A percentile compares a stretch with the other conserved stretches of the same genome.
These are phyloP conservation scores for Suhomyces choctaworum DNA, from an alignment of 1,139 yeast species.

Conservation along the genomic window DNA sequence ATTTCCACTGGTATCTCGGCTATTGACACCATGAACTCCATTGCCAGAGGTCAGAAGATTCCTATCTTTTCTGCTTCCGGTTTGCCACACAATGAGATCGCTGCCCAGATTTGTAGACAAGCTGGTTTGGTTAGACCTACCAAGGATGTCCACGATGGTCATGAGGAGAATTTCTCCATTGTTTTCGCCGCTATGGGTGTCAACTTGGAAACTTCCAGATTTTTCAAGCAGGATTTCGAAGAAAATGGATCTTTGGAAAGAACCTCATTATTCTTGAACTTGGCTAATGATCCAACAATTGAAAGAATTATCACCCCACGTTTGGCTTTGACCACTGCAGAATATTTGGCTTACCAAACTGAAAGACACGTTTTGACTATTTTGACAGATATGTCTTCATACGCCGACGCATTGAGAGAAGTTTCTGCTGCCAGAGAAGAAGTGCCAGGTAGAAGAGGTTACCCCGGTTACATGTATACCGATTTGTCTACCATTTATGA, in stretches of 20 bases:
- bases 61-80: conserved; percentile 99
- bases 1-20: conserved; percentile 98
- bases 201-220: conserved; percentile 85
- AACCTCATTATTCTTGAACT: conserved; percentile 91
- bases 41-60: conserved; percentile 99
- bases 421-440: conserved; percentile 99
- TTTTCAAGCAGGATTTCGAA: conserved; percentile 98
- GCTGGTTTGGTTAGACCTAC: conserved; percentile 99
- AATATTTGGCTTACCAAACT: conserved; percentile 96
- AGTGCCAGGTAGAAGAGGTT: conserved; percentile 99
- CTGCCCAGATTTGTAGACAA: conserved; percentile 99
- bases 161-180: conserved; percentile 97
- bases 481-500: conserved; percentile 98
- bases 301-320: conserved; percentile 99
- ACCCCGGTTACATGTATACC: conserved; percentile 99
- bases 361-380: conserved; percentile 98
- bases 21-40: conserved; percentile 98
- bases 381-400: conserved; percentile 98
- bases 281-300: conserved; percentile 99
- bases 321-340: conserved; percentile 98
- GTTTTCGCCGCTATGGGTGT: conserved; percentile 99
- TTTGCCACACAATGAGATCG: conserved; percentile 98
- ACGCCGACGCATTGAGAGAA: conserved; percentile 99
- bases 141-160: conserved; percentile 99
- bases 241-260: conserved; percentile 98